A percentile compares a stretch with the other conserved stretches of the same genome.
phyloP scores from a whole-genome alignment of 768 basidiomycete genomes.

The Hortiboletus campestris region DNA sequence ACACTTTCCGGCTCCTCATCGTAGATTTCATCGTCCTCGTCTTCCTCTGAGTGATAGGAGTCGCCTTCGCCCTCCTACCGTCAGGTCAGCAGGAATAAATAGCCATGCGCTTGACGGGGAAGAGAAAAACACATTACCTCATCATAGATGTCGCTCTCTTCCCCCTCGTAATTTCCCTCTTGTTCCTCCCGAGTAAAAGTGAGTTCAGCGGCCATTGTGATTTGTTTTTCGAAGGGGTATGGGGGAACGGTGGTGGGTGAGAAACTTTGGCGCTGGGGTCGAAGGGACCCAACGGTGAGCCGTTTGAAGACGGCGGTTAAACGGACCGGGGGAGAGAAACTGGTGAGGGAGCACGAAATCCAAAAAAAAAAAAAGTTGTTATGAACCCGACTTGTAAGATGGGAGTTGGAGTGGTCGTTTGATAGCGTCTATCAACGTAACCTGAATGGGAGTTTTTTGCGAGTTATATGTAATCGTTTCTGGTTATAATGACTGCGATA shows the following conservation, averaged over 20 bases:
- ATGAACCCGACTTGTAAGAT: not conserved
- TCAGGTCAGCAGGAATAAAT: not conserved
- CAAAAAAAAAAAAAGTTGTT: not conserved
- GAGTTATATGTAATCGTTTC: conserved; percentile 8
- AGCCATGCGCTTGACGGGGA: not conserved
- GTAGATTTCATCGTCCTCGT: conserved; percentile 17
- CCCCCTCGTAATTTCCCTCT: conserved; percentile 16
- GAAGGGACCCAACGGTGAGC: not conserved
- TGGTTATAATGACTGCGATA: not conserved
- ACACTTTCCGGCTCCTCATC: conserved; percentile 11
- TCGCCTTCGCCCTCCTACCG: conserved; percentile 20
- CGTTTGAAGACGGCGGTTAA: conserved; percentile 12
- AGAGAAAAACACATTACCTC: conserved; percentile 17
- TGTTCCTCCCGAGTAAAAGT: not conserved
- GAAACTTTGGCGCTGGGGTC: conserved; percentile 4
- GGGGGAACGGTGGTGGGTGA: conserved; percentile 3
- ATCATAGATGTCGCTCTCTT: conserved; percentile 31
- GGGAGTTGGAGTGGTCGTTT: conserved; percentile 1
- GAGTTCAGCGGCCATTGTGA: conserved; percentile 23
- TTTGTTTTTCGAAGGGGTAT: not conserved
- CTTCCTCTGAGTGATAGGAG: conserved; percentile 10
- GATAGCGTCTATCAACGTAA: conserved; percentile 1
- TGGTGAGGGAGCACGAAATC: not conserved
- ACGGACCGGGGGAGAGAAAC: conserved; percentile 9
- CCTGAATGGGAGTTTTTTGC: not conserved